Base-by-base conservation (phyloP, 768 basidiomycete genomes). In the Cystobasidium onofrii region DNA sequence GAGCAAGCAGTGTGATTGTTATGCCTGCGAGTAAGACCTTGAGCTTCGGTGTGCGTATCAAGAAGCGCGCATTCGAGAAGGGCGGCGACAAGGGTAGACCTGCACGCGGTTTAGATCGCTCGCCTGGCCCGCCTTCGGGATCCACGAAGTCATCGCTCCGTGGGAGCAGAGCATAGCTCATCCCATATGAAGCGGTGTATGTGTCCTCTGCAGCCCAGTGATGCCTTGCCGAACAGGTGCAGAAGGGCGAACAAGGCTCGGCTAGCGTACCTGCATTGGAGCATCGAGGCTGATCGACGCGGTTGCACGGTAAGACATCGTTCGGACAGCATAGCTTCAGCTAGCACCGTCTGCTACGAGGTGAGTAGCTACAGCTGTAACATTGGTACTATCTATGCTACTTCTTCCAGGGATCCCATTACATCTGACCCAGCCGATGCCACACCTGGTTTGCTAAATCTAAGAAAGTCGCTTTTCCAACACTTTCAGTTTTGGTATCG, bases 81-180 rank as follows among this genome's bases (percentile, higher is more conserved):
- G 63, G 63, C 36, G 63, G 12, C 63, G 39, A 10, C 36, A 23
- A 43, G 27, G 63, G 39, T 34, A 64, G 63, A 7, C 63, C 39
- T 15, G 63, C 13, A 41, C 23, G 15, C 39, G 63, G 15, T 64
- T 25, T 43, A 25, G 60, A 33, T 18, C 31, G 10, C 20, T 61
- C 17, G 31, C 4, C 12, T 23, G 15, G n/a, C 4, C 60, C 60
- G 7, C 12, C 13, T n/a, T 61, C 60, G 13, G 36, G 4, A 61
- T 61, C 60, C 12, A 61, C 60, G 31, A 15, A 7, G n/a, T 61
- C 60, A 61, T 61, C 31, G 15, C 4, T 61, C 7, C 63, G 63
- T 3, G 63, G 63, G 6, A 64, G 63, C 25, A 64, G 63, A 46
- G 63, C 63, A 46, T 64, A 64, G 63, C 63, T 64, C 63, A 64